These are phyloP conservation scores for Tolypocladium inflatum DNA, from an alignment of 2,329 filamentous ascomycete genomes.

Conservation along the genomic window DNA sequence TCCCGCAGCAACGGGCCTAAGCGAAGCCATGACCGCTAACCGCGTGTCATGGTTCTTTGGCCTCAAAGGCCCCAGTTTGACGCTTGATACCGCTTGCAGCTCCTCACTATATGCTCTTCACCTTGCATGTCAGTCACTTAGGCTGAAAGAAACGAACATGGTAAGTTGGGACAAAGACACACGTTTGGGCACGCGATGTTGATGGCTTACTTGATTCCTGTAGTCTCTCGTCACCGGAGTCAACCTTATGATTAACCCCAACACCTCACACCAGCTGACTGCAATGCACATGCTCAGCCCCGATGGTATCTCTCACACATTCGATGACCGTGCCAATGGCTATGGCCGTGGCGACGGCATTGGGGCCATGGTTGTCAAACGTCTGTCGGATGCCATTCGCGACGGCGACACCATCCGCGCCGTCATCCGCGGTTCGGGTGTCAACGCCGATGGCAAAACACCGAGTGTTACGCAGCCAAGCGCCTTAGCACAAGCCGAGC, in stretches of 20 bases:
- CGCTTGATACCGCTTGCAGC: background rate
- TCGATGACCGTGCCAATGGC: conserved; percentile 35
- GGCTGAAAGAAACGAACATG: background rate
- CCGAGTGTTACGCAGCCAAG: conserved; percentile 30
- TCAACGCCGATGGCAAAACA: conserved; percentile 32
- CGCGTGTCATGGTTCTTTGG: background rate
- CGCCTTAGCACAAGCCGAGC: conserved; percentile 16
- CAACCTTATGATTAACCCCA: conserved; percentile 19
- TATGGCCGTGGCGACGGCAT: conserved; percentile 41
- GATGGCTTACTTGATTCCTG: too few relatives aligned
- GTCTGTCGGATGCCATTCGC: conserved; percentile 31
- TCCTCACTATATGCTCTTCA: background rate
- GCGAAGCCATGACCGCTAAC: conserved; percentile 8
- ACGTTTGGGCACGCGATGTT: too few relatives aligned
- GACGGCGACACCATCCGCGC: conserved; percentile 33
- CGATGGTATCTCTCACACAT: conserved; percentile 21
- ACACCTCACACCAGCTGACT: conserved; percentile 15
- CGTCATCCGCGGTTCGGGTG: conserved; percentile 24
- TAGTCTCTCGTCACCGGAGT: conserved; percentile 17
- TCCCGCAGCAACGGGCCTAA: conserved; percentile 9
- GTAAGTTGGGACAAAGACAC: background rate
- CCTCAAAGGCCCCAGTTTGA: background rate
- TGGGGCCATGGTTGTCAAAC: conserved; percentile 34
- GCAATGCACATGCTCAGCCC: conserved; percentile 25
- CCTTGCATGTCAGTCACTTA: background rate